Percentiles rank a stretch among this genome's conserved stretches.
These are phyloP conservation scores for Thelonectria rubi DNA, from an alignment of 2,329 filamentous ascomycete species.

Conservation along the genomic window DNA sequence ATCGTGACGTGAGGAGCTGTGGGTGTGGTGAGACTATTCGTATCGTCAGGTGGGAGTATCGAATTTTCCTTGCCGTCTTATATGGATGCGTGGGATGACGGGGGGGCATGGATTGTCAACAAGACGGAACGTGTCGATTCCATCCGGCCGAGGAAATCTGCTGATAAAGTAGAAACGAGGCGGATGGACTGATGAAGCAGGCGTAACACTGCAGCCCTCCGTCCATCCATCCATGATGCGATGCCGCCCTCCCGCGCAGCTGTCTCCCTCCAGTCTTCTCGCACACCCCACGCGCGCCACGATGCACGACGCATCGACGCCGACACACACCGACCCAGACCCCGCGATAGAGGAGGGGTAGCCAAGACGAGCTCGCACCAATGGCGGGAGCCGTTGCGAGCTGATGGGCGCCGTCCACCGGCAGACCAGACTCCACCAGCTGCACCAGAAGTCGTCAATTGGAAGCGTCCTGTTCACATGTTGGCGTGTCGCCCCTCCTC, in stretches of 20 bases:
- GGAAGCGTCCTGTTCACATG: neutral
- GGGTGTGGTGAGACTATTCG: slow-evolving; percentile 20
- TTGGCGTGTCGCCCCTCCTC: neutral
- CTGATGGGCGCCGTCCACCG: slow-evolving; percentile 1
- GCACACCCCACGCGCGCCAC: slow-evolving; percentile 17
- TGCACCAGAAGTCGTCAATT: slow-evolving; percentile 6
- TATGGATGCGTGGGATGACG: slow-evolving; percentile 7
- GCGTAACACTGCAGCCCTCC: slow-evolving; percentile 15
- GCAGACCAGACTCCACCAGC: slow-evolving; percentile 9
- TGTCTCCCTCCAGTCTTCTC: neutral
- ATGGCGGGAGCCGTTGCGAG: slow-evolving; percentile 5
- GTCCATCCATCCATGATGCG: slow-evolving; percentile 23
- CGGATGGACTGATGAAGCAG: slow-evolving; percentile 29
- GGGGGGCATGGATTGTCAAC: neutral
- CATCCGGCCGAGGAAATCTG: slow-evolving; percentile 31
- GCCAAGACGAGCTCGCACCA: slow-evolving; percentile 20
- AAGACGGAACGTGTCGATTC: slow-evolving; percentile 11
- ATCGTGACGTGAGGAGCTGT: slow-evolving; percentile 22
- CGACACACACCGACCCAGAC: slow-evolving; percentile 22
- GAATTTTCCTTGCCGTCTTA: slow-evolving; percentile 10
- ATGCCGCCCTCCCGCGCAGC: slow-evolving; percentile 17
- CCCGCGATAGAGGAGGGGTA: slow-evolving; percentile 22
- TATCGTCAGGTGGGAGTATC: slow-evolving; percentile 16
- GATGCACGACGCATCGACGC: slow-evolving; percentile 11
- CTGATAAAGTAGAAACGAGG: slow-evolving; percentile 33